A percentile compares a stretch with the other conserved stretches of the same genome.
These are phyloP conservation scores for Rutidosis leptorrhynchoides DNA, from an alignment of 129 eudicot species.

Conservation along the genomic window DNA sequence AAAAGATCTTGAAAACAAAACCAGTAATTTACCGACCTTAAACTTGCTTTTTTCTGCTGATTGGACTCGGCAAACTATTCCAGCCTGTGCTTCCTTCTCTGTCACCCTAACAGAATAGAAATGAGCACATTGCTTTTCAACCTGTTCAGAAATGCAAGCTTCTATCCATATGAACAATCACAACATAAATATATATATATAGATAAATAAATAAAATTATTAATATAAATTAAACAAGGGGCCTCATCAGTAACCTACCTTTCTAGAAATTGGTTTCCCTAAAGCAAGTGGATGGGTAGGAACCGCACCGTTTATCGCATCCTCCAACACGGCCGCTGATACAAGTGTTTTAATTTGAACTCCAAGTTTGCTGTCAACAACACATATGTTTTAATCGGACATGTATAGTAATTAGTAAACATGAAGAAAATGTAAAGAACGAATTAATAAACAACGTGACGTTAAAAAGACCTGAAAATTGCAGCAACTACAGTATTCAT, in stretches of 20 bases:
- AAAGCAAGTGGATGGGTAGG: constrained; percentile 54
- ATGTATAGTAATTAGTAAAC: not conserved
- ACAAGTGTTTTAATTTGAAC: constrained; percentile 93
- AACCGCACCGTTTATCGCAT: constrained; percentile 81
- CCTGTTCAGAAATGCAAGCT: constrained; percentile 47
- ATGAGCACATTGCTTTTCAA: constrained; percentile 93
- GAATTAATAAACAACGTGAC: constrained; percentile 3
- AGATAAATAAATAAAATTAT: too few relatives aligned
- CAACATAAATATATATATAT: not conserved
- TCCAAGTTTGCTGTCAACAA: constrained; percentile 86
- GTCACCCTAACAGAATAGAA: constrained; percentile 77
- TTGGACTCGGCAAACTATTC: constrained; percentile 79
- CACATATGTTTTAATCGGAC: too few relatives aligned
- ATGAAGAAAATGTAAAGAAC: not conserved
- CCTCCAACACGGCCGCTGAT: constrained; percentile 84
- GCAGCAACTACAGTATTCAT: constrained; percentile 96
- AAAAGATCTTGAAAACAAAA: not conserved
- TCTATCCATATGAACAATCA: constrained; percentile 17
- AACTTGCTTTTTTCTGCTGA: constrained; percentile 92
- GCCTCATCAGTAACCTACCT: constrained; percentile 40
- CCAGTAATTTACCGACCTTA: constrained; percentile 51
- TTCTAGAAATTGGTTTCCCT: constrained; percentile 70
- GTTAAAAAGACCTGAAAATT: constrained; percentile 58
- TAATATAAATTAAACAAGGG: too few relatives aligned
- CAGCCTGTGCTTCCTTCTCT: constrained; percentile 68